Evolutionary conservation across 164 flowering plant species (phyloP), one percentile per base, ranked within the genome.

Genomic region (Litsea cubeba): DNA sequence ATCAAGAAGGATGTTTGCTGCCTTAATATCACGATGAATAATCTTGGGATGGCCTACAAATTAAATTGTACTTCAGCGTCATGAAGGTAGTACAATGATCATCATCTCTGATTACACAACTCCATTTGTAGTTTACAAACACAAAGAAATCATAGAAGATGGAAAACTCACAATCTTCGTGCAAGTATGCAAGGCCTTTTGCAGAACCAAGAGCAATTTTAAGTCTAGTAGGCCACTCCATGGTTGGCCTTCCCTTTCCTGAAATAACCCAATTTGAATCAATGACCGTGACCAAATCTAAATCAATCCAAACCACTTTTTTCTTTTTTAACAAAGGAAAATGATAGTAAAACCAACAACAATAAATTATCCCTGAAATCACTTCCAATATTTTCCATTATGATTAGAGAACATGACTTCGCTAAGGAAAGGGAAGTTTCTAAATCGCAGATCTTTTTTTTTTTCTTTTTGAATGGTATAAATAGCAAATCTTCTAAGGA

Each of bases 21-120:
- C 89, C 80, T 95, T 95, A 76, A 95, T 95, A 79, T 95, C 99
- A 63, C 99, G 92, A 76, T 95, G 99, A 77, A 95, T 92, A 70
- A 95, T 95, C 78, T 92, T 93, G 62, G 99, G 99, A 82, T 95
- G 90, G 68, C 99, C 99, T 95, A 87, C 70, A 85, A 54, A 76
- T 18, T 54, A 75, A 14, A 76, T 30, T 58, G 57, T 46, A 40
- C 50, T 15, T 63, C 50, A 72, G 12, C 12, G 50, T 68, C 12
- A 64, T 50, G 17, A 54, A n/a, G 7, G 12, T n/a, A 26, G 10
- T 50, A 6, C 64, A 66, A 71, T 2, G 2, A n/a, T 51, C 62
- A 35, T 25, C 30, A 49, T 1, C 12, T 49, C 40, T 25, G 15
- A 46, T 14, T 22, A 63, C 23, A 24, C 23, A 32, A 23, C 50